Evolutionary conservation across 352 stramenopile species (phyloP), one percentile per base, ranked within the genome.

Genomic region (Pythium monospermum): DNA sequence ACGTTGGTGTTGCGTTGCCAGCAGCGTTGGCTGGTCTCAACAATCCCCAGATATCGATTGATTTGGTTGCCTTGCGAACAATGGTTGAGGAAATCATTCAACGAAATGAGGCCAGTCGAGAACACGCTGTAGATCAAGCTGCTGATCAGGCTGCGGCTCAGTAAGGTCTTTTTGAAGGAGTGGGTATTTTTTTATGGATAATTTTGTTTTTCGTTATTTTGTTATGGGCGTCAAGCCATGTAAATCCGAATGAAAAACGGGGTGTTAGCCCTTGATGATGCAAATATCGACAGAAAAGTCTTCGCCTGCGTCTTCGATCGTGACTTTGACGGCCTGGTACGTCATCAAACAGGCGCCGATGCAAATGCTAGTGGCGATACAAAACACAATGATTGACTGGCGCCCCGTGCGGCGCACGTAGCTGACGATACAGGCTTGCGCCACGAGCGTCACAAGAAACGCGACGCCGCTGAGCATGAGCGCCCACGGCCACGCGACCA

Each of bases 321-420:
- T 73, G 7, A 39, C 67, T 23, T 65, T 75, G 53, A 79, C 60
- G n/a, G 63, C 64, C 42, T 73, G 65, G 49, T 80, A 85, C 23
- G 69, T 61, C 66, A 81, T 85, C 35, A 83, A 53, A 25, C 61
- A 35, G 12, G 55, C 67, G 23, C 74, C 74, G 38, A 82, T 47
- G 21, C 66, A 45, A 22, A 82, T 69, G 12, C 67, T 68, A n/a
- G 59, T 57, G 28, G 53, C 67, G 32, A 81, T 76, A 36, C 67
- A 83, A 11, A 83, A 58, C 22, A 83, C 61, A 28, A 85, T 71
- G 59, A 76, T 74, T 12, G 69, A 79, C 43, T 79, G 66, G 23
- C 70, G 65, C 0, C 64, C 73, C 15, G 71, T 78, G 13, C 60
- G 57, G 8, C 73, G 71, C 37, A 87, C 71, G 49, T 68, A 83